phyloP scores from a whole-genome alignment of 176 grass and related monocot species.

The Oryza rufipogon region DNA sequence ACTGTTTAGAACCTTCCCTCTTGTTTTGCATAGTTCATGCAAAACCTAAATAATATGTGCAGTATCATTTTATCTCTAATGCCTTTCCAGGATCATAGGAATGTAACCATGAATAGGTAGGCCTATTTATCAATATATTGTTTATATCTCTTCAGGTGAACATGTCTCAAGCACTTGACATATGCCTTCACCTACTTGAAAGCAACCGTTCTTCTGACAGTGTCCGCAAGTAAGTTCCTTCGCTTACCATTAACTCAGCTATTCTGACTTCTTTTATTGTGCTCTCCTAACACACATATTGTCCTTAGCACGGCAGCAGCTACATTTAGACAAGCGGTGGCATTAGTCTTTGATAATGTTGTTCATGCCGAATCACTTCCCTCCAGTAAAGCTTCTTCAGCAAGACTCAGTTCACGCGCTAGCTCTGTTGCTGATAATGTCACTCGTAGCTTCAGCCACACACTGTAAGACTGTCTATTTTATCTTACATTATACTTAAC shows the following conservation, averaged over 20 bases:
- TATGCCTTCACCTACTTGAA: constrained; percentile 89
- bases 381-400: constrained; percentile 72
- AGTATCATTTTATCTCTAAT: constrained; percentile 21
- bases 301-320: constrained; percentile 93
- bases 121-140: constrained; percentile 23
- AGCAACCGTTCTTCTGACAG: constrained; percentile 90
- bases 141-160: constrained; percentile 73
- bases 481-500: constrained; percentile 24
- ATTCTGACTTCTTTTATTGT: constrained; percentile 30
- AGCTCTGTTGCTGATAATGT: constrained; percentile 79
- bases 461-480: constrained; percentile 60
- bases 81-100: constrained; percentile 12
- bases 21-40: constrained; percentile 19
- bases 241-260: not conserved
- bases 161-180: constrained; percentile 94
- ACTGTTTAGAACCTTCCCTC: constrained; percentile 11
- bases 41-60: not conserved
- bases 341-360: constrained; percentile 91
- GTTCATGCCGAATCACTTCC: constrained; percentile 80
- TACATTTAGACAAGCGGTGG: constrained; percentile 99
- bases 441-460: constrained; percentile 71
- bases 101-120: constrained; percentile 17
- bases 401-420: constrained; percentile 56
- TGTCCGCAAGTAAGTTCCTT: constrained; percentile 81
- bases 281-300: constrained; percentile 48